Evolutionary conservation across 2,329 filamentous ascomycete genomes (phyloP).

Genomic region (Arthroderma sp.): DNA sequence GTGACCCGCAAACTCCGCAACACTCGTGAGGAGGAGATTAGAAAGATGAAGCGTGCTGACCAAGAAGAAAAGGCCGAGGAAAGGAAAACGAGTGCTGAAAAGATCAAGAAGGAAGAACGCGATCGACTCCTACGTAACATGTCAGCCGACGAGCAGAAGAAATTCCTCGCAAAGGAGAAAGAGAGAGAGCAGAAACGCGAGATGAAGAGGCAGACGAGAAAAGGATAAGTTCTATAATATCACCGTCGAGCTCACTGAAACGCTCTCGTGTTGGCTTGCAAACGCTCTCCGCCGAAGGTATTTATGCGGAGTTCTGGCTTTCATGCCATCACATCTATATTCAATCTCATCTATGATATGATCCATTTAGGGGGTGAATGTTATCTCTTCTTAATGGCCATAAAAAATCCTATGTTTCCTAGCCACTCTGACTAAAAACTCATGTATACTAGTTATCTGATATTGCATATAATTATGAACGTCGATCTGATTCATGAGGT

Average conservation of each 20-base stretch:
- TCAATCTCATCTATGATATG: background rate
- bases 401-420: background rate
- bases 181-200: slow-evolving; percentile 57
- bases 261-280: background rate
- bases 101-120: slow-evolving; percentile 76
- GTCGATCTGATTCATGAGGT: background rate
- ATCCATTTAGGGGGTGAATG: background rate
- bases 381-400: background rate
- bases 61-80: slow-evolving; percentile 60
- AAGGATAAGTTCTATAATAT: slow-evolving; percentile 14
- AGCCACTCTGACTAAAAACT: background rate
- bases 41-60: slow-evolving; percentile 64
- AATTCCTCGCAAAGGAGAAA: slow-evolving; percentile 68
- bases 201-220: slow-evolving; percentile 51
- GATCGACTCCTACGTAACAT: slow-evolving; percentile 67
- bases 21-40: slow-evolving; percentile 67
- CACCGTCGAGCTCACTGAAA: background rate
- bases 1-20: slow-evolving; percentile 71
- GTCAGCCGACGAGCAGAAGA: slow-evolving; percentile 73
- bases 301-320: background rate
- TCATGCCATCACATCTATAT: background rate
- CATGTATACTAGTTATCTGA: background rate
- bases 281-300: background rate
- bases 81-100: slow-evolving; percentile 40
- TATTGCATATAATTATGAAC: background rate